Conservation (phyloP, 768 basidiomycete genomes). For the Phlegmacium glaucopus region DNA sequence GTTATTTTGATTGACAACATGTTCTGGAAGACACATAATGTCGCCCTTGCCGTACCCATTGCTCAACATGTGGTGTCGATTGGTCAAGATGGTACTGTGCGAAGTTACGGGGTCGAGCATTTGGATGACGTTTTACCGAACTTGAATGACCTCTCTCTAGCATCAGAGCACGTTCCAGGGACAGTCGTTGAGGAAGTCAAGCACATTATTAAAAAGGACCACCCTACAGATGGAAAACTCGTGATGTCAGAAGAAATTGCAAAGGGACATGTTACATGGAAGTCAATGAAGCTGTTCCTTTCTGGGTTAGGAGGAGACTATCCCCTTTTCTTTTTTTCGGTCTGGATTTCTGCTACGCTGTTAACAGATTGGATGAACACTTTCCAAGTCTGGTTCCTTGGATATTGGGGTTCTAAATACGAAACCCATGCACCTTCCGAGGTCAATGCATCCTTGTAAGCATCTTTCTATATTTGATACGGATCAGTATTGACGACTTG, state of each 20-base stretch:
- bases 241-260: constrained; percentile 58
- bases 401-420: constrained; percentile 43
- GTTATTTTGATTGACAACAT: background rate
- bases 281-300: constrained; percentile 33
- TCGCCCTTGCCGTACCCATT: constrained; percentile 43
- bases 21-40: constrained; percentile 36
- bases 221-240: constrained; percentile 44
- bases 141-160: constrained; percentile 32
- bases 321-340: constrained; percentile 29
- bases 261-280: constrained; percentile 20
- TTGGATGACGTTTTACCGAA: constrained; percentile 36
- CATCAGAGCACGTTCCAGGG: constrained; percentile 25
- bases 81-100: constrained; percentile 45
- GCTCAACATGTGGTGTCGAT: too few species aligned
- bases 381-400: constrained; percentile 39
- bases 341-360: constrained; percentile 20
- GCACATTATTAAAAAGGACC: constrained; percentile 14
- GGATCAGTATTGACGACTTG: constrained; percentile 3
- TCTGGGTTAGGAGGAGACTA: too few species aligned
- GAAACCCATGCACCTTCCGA: constrained; percentile 26
- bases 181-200: constrained; percentile 11
- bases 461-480: constrained; percentile 13
- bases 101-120: constrained; percentile 46
- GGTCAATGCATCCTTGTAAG: constrained; percentile 35
- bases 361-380: constrained; percentile 19